phyloP scores from a whole-genome alignment of 768 basidiomycete species.

The Boletus subparvulus region DNA sequence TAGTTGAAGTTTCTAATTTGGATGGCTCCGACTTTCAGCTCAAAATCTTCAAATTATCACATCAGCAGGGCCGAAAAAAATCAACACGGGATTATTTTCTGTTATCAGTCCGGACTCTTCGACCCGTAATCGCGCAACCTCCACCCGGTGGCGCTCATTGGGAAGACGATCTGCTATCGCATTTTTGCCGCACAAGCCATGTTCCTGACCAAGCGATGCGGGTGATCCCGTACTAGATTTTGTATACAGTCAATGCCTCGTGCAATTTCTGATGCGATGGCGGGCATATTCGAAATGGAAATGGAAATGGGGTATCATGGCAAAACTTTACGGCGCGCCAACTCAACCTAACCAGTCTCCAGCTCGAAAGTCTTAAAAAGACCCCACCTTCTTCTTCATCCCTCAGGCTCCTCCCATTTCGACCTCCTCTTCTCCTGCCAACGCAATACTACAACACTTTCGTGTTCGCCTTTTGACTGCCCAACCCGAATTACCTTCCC shows the following conservation, averaged over 20 bases:
- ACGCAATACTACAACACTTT: slow-evolving; percentile 1
- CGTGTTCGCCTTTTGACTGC: not conserved
- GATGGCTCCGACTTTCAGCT: not conserved
- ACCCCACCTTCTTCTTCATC: not conserved
- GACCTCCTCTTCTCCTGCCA: not conserved
- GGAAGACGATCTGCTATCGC: not conserved
- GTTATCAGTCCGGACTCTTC: too few species aligned
- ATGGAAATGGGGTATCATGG: slow-evolving; percentile 17
- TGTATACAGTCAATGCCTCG: slow-evolving; percentile 22
- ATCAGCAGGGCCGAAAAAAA: not conserved
- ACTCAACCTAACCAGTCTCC: not conserved
- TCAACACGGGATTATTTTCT: not conserved
- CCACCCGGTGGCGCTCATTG: not conserved
- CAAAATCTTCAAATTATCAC: too few species aligned
- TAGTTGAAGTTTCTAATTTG: slow-evolving; percentile 4
- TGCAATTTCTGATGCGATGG: slow-evolving; percentile 23
- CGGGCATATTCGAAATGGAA: slow-evolving; percentile 15
- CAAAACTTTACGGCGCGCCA: slow-evolving; percentile 15
- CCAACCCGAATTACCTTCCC: not conserved
- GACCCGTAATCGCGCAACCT: too few species aligned
- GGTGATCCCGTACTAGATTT: slow-evolving; percentile 4
- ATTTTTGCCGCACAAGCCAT: slow-evolving; percentile 11
- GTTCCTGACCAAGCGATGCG: slow-evolving; percentile 2
- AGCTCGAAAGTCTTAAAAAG: slow-evolving; percentile 9
- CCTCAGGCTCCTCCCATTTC: not conserved